These are phyloP conservation scores for Yamadazyma akitaensis DNA, from an alignment of 805 yeast species.

Conservation along the genomic window DNA sequence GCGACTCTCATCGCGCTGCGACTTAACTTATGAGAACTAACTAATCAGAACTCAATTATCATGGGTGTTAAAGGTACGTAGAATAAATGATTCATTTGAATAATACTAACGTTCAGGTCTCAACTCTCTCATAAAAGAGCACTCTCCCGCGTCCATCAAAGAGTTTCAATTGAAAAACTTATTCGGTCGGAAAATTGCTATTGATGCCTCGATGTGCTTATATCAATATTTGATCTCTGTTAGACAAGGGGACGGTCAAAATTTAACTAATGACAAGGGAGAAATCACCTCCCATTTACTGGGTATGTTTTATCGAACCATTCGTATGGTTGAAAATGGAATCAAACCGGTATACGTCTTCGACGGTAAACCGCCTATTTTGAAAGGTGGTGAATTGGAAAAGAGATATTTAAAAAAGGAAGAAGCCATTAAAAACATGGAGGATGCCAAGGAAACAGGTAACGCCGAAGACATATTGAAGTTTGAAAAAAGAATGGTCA, in stretches of 20 bases:
- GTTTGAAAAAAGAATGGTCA: conserved; percentile 82
- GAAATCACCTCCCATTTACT: conserved; percentile 89
- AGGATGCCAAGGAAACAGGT: conserved; percentile 74
- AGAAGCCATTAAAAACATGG: conserved; percentile 75
- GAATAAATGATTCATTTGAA: background rate
- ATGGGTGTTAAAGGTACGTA: conserved; percentile 32
- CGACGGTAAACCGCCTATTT: conserved; percentile 95
- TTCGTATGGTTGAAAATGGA: conserved; percentile 87
- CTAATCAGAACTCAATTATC: background rate
- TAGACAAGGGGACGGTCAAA: conserved; percentile 95
- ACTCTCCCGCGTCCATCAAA: conserved; percentile 80
- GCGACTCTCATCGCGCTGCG: background rate
- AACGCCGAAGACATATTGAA: conserved; percentile 71
- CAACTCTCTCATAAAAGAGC: conserved; percentile 80
- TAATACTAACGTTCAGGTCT: conserved; percentile 54
- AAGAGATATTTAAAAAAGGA: conserved; percentile 79
- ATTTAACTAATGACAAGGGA: conserved; percentile 82
- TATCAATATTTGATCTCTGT: conserved; percentile 96
- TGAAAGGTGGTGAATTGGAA: conserved; percentile 89
- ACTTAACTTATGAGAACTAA: background rate
- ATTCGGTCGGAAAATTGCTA: conserved; percentile 95
- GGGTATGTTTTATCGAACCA: conserved; percentile 95
- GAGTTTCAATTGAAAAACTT: conserved; percentile 78
- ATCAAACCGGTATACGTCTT: conserved; percentile 95
- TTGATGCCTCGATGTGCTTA: conserved; percentile 94